phyloP scores from a whole-genome alignment of 768 basidiomycete species.

The Lactifluus volemus region DNA sequence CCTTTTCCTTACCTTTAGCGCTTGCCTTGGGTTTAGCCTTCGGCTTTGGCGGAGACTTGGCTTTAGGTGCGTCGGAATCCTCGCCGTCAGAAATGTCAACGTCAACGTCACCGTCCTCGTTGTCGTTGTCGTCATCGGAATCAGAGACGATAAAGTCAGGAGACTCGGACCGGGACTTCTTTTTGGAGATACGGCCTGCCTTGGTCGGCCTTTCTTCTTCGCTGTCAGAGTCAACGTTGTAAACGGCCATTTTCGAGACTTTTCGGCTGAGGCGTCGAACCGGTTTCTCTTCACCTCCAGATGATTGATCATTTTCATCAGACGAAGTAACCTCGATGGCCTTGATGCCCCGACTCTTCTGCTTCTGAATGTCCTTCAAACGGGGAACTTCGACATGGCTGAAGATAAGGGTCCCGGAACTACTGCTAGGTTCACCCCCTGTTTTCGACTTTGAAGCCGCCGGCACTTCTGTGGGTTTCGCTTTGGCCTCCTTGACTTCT shows the following conservation, averaged over 20 bases:
- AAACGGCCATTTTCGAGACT: conserved; percentile 15
- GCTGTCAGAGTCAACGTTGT: conserved; percentile 10
- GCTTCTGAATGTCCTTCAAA: conserved; percentile 8
- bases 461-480: neutral
- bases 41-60: conserved; percentile 27
- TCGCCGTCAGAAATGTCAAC: conserved; percentile 23
- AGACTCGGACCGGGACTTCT: conserved; percentile 17
- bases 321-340: conserved; percentile 6
- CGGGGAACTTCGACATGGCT: conserved; percentile 17
- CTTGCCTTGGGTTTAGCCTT: conserved; percentile 19
- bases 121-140: conserved; percentile 25
- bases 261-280: conserved; percentile 11
- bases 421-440: conserved; percentile 4
- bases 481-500: neutral
- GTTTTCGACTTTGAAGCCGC: neutral
- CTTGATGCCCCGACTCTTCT: neutral
- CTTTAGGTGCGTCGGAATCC: conserved; percentile 30
- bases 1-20: conserved; percentile 25
- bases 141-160: conserved; percentile 26
- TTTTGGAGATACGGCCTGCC: conserved; percentile 18
- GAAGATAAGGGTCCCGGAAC: conserved; percentile 5
- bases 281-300: conserved; percentile 5
- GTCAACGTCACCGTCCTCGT: conserved; percentile 23
- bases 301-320: neutral
- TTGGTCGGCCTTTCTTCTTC: conserved; percentile 11